Evolutionary conservation across 2,329 filamentous ascomycete genomes (phyloP).

Genomic region (Penicillium sp.): DNA sequence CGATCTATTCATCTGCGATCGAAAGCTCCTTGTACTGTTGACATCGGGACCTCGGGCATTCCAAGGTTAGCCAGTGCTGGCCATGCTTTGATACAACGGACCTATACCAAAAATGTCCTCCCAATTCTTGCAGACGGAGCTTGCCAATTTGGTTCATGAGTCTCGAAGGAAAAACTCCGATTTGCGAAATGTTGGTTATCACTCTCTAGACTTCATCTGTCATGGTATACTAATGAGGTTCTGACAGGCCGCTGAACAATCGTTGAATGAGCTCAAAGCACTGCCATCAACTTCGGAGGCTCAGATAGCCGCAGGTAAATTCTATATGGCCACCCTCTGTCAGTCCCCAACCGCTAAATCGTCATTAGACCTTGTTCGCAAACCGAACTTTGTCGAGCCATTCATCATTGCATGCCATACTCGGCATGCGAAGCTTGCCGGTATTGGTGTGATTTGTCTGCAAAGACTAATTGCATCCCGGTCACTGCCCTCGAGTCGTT

Average conservation of each 20-base stretch:
- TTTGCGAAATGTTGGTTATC: constrained; percentile 61
- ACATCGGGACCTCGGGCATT: constrained; percentile 11
- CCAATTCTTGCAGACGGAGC: constrained; percentile 82
- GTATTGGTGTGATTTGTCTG: constrained; percentile 81
- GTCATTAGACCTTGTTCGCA: constrained; percentile 71
- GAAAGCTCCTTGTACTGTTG: constrained; percentile 9
- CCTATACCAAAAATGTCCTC: constrained; percentile 68
- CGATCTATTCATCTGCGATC: neutral
- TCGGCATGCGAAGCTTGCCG: constrained; percentile 84
- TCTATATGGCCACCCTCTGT: neutral
- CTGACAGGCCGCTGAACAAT: constrained; percentile 81
- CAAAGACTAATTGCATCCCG: constrained; percentile 82
- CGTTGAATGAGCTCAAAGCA: constrained; percentile 80
- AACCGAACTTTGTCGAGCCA: constrained; percentile 81
- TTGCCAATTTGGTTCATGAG: constrained; percentile 88
- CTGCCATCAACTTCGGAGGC: constrained; percentile 72
- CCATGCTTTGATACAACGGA: constrained; percentile 29
- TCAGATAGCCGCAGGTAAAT: constrained; percentile 66
- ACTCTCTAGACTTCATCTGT: constrained; percentile 8
- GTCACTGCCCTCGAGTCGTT: constrained; percentile 72
- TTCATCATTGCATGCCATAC: constrained; percentile 92
- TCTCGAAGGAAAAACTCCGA: constrained; percentile 93
- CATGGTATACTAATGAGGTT: constrained; percentile 21
- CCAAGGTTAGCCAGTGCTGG: constrained; percentile 14
- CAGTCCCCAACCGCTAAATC: constrained; percentile 8